Evolutionary conservation across 1,284 basidiomycete species (phyloP).

Genomic region (Cryptococcus jaspeensis): DNA sequence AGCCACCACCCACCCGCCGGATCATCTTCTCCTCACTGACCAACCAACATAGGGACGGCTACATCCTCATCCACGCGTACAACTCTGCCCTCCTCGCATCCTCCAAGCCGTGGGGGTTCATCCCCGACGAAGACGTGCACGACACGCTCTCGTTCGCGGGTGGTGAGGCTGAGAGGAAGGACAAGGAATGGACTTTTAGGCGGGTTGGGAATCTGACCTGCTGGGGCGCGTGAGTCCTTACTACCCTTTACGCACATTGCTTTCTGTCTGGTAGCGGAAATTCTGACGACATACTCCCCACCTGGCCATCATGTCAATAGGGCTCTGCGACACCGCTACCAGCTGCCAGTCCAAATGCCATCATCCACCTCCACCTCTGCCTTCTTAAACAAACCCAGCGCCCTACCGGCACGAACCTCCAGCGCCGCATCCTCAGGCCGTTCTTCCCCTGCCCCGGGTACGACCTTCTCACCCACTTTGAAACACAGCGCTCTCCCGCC

Average conservation of each 20-base stretch:
- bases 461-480: neutral
- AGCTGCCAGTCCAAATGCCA: slow-evolving; percentile 38
- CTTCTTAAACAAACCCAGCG: slow-evolving; percentile 12
- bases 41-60: slow-evolving; percentile 39
- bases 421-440: slow-evolving; percentile 2
- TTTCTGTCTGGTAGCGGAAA: no score
- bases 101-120: slow-evolving; percentile 46
- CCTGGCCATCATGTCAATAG: slow-evolving; percentile 21
- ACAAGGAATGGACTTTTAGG: slow-evolving; percentile 48
- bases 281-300: no score
- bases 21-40: slow-evolving; percentile 1
- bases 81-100: slow-evolving; percentile 36
- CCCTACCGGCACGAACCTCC: slow-evolving; percentile 1
- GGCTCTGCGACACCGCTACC: slow-evolving; percentile 44
- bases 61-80: slow-evolving; percentile 43
- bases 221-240: slow-evolving; percentile 47
- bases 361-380: slow-evolving; percentile 11
- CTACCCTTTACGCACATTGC: neutral
- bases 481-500: neutral
- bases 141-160: slow-evolving; percentile 30
- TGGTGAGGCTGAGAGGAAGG: slow-evolving; percentile 14
- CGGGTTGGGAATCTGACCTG: slow-evolving; percentile 45
- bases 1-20: slow-evolving; percentile 4
- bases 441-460: slow-evolving; percentile 2
- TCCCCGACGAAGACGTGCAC: slow-evolving; percentile 46